A percentile compares a stretch with the other conserved stretches of the same genome.
Evolutionary conservation across 345 rosid species (phyloP).

Genomic region (Odontarrhena argentea): DNA sequence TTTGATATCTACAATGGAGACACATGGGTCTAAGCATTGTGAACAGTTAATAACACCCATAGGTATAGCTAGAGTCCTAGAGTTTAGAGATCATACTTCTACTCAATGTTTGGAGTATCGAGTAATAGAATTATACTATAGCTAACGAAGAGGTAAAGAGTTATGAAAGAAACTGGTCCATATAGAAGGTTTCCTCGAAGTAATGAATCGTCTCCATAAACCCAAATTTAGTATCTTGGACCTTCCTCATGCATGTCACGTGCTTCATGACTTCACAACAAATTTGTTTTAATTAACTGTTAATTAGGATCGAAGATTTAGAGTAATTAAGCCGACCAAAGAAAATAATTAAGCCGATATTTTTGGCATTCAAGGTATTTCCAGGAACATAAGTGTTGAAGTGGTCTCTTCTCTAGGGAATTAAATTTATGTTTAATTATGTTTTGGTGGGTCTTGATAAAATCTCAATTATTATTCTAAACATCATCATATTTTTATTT

Average conservation of each 20-base stretch:
- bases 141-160: slow-evolving; percentile 2
- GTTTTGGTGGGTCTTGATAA: slow-evolving; percentile 1
- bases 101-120: slow-evolving; percentile 9
- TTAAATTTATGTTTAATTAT: background rate
- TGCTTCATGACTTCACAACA: slow-evolving; percentile 21
- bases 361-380: slow-evolving; percentile 23
- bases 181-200: slow-evolving; percentile 30
- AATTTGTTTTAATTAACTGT: background rate
- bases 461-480: background rate
- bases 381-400: slow-evolving; percentile 10
- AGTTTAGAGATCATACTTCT: too few species aligned
- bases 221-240: slow-evolving; percentile 29
- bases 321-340: slow-evolving; percentile 19
- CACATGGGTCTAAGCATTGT: slow-evolving; percentile 10
- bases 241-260: slow-evolving; percentile 36
- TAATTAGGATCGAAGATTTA: slow-evolving; percentile 1
- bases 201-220: slow-evolving; percentile 24
- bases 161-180: slow-evolving; percentile 39
- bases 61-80: too few species aligned
- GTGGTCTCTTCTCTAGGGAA: slow-evolving; percentile 11
- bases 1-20: background rate
- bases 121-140: slow-evolving; percentile 1
- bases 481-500: too few species aligned
- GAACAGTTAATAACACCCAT: background rate
- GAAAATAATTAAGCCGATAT: slow-evolving; percentile 2